Conservation (phyloP, 768 basidiomycete genomes). For the Boletus huronensis region DNA sequence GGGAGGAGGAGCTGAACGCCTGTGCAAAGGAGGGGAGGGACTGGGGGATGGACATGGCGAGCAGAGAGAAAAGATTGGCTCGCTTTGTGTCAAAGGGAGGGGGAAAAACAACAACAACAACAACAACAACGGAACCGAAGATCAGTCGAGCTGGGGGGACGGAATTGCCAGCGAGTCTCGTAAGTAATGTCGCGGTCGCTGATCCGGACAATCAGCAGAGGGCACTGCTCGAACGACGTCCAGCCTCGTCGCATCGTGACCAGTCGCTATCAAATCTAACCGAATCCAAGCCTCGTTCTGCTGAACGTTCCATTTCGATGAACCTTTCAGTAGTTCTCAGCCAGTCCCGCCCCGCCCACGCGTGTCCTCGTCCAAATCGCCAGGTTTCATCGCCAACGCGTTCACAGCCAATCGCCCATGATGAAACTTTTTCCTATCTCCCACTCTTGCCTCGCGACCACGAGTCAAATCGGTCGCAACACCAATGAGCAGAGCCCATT, state of each 20-base stretch:
- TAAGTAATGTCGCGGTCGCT: constrained; percentile 1
- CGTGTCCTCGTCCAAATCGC: neutral
- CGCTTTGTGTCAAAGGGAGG: neutral
- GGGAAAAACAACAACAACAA: neutral
- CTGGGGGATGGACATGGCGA: constrained; percentile 47
- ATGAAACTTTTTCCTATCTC: neutral
- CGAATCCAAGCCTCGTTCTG: neutral
- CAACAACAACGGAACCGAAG: constrained; percentile 18
- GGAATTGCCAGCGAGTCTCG: neutral
- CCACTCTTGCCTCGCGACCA: constrained; percentile 2
- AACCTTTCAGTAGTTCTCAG: neutral
- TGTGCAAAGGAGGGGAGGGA: constrained; percentile 79
- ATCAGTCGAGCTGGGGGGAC: neutral
- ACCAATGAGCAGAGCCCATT: constrained; percentile 1
- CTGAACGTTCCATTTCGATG: neutral
- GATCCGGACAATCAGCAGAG: neutral
- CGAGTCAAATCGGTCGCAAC: constrained; percentile 1
- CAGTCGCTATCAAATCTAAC: neutral
- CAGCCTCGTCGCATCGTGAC: neutral
- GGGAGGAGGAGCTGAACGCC: constrained; percentile 60
- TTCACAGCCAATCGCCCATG: neutral
- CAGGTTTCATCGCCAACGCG: neutral
- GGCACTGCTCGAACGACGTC: neutral
- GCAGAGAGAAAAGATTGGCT: neutral
- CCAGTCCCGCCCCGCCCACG: too few species aligned